Conservation (phyloP, 73 alveolate species). For the Paramecium tetraurelia region DNA sequence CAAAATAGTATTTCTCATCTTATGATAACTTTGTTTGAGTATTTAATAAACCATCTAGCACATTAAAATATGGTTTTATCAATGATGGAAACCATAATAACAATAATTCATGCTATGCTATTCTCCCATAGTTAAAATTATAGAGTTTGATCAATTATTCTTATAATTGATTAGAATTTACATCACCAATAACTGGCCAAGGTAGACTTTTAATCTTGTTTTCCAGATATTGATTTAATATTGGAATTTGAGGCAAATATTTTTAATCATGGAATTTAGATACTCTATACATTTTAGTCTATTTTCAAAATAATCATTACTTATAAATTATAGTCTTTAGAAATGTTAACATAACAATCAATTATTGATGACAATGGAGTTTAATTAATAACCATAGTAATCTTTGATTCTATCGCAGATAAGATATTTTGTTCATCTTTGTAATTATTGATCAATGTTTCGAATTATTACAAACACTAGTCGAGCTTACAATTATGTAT, state of each 20-base stretch:
- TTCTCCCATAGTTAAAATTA: conserved; percentile 26
- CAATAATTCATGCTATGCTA: conserved; percentile 15
- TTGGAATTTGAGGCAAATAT: neutral
- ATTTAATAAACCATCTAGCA: neutral
- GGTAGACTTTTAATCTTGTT: neutral
- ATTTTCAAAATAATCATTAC: neutral
- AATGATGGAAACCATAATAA: conserved; percentile 18
- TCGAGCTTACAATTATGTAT: neutral
- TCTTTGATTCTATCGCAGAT: neutral
- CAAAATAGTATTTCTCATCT: neutral
- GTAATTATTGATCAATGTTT: neutral
- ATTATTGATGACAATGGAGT: neutral
- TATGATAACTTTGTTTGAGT: neutral
- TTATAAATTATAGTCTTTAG: neutral
- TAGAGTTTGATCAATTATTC: neutral
- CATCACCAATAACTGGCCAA: neutral
- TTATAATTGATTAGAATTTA: neutral
- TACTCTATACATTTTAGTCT: neutral
- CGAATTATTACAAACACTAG: neutral
- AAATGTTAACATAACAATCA: neutral
- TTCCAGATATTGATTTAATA: neutral
- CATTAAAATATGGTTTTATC: neutral
- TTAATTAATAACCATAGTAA: neutral
- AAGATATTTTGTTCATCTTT: conserved; percentile 18
- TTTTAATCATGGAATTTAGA: conserved; percentile 1